Evolutionary conservation across 108 stramenopile genomes (phyloP), one percentile per base, ranked within the genome.

Genomic region (Epipyxis sp.): DNA sequence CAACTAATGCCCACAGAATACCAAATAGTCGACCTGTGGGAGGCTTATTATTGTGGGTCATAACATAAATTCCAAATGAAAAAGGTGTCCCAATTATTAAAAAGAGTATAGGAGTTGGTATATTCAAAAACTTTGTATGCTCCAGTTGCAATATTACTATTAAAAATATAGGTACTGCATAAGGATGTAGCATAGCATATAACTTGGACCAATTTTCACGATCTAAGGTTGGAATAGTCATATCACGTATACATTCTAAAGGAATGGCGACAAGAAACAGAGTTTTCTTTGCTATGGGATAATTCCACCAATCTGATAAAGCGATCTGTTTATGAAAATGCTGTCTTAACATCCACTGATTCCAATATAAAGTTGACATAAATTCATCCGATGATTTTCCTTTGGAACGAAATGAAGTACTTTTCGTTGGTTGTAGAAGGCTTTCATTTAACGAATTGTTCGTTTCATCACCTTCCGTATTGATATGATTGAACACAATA

Each of bases 211-310:
- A 85, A 40, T 79, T 77, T 42, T 83, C 82, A n/a, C 44, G 68
- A 35, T 84, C 85, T 0, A 82, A 79, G 1, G 81, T 82, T 0
- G 85, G 83, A 59, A 85, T 84, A 40, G 85, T 85, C 0, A 83
- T 44, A 30, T 85, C 83, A 25, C 85, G 65, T 29, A 40, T 65
- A 29, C 83, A 43, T 25, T 42, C 59, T 25, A 80, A 40, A n/a
- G 85, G 85, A 6, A 76, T 27, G 44, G 78, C 61, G 42, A 82
- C 6, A 16, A 37, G 1, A 40, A 2, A 30, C 1, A 80, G 43
- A 25, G 30, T 42, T 10, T 77, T 74, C 0, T 41, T 35, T 37
- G 40, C 42, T 69, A 77, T 42, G 0, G 79, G 42, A 1, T 65
- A 81, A n/a, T 78, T 35, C n/a, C 41, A 81, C 44, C 34, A 72